Evolutionary conservation across 2,329 filamentous ascomycete genomes (phyloP), one percentile per base, ranked within the genome.

Genomic region (Geoglossum cookeanum): DNA sequence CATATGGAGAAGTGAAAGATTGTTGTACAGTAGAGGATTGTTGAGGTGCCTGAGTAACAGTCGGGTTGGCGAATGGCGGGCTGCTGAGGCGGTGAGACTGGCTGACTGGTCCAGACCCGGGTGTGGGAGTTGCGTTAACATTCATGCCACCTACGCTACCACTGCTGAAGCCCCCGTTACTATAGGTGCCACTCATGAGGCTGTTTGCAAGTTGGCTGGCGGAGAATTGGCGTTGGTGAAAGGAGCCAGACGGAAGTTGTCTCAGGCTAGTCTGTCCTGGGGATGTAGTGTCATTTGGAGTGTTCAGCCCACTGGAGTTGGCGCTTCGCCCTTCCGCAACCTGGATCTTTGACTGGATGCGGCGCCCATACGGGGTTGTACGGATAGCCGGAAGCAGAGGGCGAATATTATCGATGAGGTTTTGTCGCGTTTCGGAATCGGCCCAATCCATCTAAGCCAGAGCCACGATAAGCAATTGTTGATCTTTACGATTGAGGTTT

Each of bases 361-460:
- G 57, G 48, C 57, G 57, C 15, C 57, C 57, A 22, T 58, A 56
- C n/a, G 57, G 57, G 11, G 53, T 57, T 9, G 42, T 48, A 27
- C 57, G 52, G 30, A 58, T 58, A 17, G 57, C 51, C 17, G 42
- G 45, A 35, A 59, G 39, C 22, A 58, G 33, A 37, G 58, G 56
- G 11, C 45, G 47, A 27, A 58, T 51, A 45, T 44, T 45, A 15
- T 58, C 37, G 15, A 58, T 49, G 11, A 58, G 44, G n/a, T 22
- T 42, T 30, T 32, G 29, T 33, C 52, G 30, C 4, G 37, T 51
- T 5, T 56, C 49, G 1, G 57, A 32, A 33, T 57, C 57, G 42
- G 57, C 57, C 30, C 35, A 56, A 13, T 58, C 57, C 35, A 58
- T 35, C 68, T 56, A 70, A 44, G 30, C 13, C 13, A 17, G 9